Evolutionary conservation across 768 basidiomycete species (phyloP).

Genomic region (Podaxis pistillaris): DNA sequence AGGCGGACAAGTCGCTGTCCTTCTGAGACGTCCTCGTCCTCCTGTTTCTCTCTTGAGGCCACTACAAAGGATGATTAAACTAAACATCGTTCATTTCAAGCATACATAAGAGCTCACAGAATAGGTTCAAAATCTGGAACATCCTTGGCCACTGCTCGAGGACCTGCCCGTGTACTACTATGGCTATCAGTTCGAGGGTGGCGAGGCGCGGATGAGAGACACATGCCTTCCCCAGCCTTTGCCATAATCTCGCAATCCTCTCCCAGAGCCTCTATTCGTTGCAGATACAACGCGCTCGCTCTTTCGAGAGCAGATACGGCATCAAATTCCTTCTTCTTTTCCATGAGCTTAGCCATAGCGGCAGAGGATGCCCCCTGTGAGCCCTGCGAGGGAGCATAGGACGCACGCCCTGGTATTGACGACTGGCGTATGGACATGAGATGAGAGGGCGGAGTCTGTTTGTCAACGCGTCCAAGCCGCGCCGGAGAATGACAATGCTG

Average conservation of each 20-base stretch:
- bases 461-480: slow-evolving; percentile 6
- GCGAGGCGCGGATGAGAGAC: not conserved
- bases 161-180: slow-evolving; percentile 70
- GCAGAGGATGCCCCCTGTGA: slow-evolving; percentile 44
- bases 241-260: slow-evolving; percentile 80
- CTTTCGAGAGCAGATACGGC: slow-evolving; percentile 71
- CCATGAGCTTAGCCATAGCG: slow-evolving; percentile 53
- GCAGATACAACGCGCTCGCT: slow-evolving; percentile 59
- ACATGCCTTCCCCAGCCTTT: slow-evolving; percentile 65
- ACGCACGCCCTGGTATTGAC: slow-evolving; percentile 46
- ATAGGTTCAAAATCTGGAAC: slow-evolving; percentile 72
- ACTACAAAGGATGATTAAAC: slow-evolving; percentile 34
- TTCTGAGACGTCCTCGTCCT: slow-evolving; percentile 22
- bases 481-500: slow-evolving; percentile 11
- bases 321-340: slow-evolving; percentile 82
- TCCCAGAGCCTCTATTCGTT: slow-evolving; percentile 65
- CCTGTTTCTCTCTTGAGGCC: slow-evolving; percentile 39
- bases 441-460: not conserved
- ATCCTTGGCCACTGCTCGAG: slow-evolving; percentile 81
- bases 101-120: slow-evolving; percentile 38
- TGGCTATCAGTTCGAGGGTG: not conserved
- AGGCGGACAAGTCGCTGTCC: slow-evolving; percentile 74
- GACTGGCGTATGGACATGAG: slow-evolving; percentile 52
- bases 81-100: not conserved
- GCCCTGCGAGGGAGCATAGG: slow-evolving; percentile 39